A percentile compares a stretch with the other conserved stretches of the same genome.
phyloP scores from a whole-genome alignment of 352 stramenopile genomes.

The Phytophthora ohioensis region DNA sequence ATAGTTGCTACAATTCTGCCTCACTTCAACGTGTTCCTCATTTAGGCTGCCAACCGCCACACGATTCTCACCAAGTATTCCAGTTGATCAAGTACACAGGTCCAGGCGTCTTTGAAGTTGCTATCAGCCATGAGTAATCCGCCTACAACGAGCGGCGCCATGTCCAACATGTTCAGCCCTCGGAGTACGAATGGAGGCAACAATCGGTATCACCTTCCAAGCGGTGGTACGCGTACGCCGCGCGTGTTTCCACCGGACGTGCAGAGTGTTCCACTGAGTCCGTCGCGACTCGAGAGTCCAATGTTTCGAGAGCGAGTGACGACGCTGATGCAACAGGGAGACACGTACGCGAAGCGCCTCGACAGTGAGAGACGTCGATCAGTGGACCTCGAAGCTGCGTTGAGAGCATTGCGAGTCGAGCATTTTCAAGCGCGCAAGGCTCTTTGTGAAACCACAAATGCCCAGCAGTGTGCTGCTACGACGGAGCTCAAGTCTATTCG shows the following conservation, averaged over 20 bases:
- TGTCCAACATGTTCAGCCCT: conserved; percentile 38
- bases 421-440: conserved; percentile 66
- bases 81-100: background rate
- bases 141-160: conserved; percentile 14
- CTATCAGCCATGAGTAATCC: conserved; percentile 22
- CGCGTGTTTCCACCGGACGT: conserved; percentile 68
- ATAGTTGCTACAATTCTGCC: conserved; percentile 21
- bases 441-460: conserved; percentile 59
- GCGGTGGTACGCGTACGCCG: conserved; percentile 44
- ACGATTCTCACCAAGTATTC: background rate
- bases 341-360: conserved; percentile 76
- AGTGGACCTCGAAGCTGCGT: conserved; percentile 53
- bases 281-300: conserved; percentile 74
- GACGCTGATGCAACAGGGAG: conserved; percentile 75
- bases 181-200: conserved; percentile 26
- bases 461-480: conserved; percentile 55
- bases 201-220: conserved; percentile 56
- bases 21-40: conserved; percentile 17
- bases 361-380: conserved; percentile 66
- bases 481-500: conserved; percentile 69
- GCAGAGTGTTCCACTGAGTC: conserved; percentile 65
- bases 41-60: conserved; percentile 15
- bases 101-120: background rate
- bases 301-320: conserved; percentile 76
- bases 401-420: conserved; percentile 32